Percentiles rank a stretch among this genome's conserved stretches.
Evolutionary conservation across 1,284 basidiomycete genomes (phyloP).

Genomic region (Leccinum ponderosum): DNA sequence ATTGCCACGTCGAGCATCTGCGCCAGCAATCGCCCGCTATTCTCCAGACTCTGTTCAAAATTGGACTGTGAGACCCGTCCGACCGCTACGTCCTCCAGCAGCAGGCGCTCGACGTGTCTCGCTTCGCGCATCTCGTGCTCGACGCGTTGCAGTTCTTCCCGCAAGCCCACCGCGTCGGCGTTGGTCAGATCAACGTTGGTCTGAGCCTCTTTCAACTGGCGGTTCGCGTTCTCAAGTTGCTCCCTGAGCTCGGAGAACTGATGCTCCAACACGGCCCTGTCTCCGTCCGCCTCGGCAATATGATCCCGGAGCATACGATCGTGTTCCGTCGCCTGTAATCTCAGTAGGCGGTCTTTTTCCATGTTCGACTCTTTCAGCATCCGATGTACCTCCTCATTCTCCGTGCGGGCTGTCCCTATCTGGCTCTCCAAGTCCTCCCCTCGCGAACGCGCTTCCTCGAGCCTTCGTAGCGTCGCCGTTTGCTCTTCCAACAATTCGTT

Average conservation of each 20-base stretch:
- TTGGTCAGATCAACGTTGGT: conserved; percentile 59
- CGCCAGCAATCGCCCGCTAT: conserved; percentile 61
- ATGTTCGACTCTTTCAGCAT: conserved; percentile 65
- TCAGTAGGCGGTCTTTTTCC: conserved; percentile 77
- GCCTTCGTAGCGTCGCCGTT: conserved; percentile 60
- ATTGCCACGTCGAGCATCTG: conserved; percentile 76
- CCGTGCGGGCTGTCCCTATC: conserved; percentile 62
- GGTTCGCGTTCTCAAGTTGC: conserved; percentile 56
- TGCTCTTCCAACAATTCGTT: conserved; percentile 72
- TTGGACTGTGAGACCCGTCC: conserved; percentile 65
- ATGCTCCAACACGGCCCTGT: conserved; percentile 85
- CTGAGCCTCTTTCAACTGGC: conserved; percentile 60
- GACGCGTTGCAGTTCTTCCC: conserved; percentile 72
- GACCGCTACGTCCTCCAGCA: conserved; percentile 62
- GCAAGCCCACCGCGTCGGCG: conserved; percentile 62
- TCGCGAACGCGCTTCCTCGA: conserved; percentile 73
- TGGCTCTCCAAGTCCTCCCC: conserved; percentile 76
- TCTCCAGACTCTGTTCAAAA: conserved; percentile 63
- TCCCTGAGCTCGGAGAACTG: conserved; percentile 79
- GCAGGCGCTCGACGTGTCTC: conserved; percentile 57
- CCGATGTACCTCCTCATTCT: conserved; percentile 66
- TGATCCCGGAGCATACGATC: conserved; percentile 85
- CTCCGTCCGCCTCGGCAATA: conserved; percentile 88
- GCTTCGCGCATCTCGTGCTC: conserved; percentile 67
- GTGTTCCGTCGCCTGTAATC: conserved; percentile 75